Base-by-base conservation (phyloP, 768 basidiomycete genomes). In the Amanita polypyramis region DNA sequence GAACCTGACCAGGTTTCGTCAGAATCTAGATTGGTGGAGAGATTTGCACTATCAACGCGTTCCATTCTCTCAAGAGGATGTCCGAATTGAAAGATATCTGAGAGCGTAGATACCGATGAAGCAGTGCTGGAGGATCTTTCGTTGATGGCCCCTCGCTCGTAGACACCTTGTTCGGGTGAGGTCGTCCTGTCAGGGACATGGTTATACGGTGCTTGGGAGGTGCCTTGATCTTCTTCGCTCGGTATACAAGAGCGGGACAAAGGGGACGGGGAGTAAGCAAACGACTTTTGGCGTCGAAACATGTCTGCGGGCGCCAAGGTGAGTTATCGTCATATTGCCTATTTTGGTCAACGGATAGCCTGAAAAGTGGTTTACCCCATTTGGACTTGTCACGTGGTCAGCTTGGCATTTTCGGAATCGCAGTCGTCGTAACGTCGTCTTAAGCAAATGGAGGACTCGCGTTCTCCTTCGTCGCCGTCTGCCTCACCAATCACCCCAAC, bases 31-130 rank as follows among this genome's bases (percentile, higher is more conserved):
- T n/a, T n/a, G n/a, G n/a, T 17, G 25, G 25, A 8, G 10, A 20
- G 17, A 49, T 60, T 58, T 34, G 55, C 56, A 44, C 58, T 62
- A 29, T 54, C 59, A 9, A 55, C 38, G 20, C 65, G 60, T 8
- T 59, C 57, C 58, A 70, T 64, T 30, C 68, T 63, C 42, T 65
- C 56, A 10, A 69, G 52, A 9, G 65, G 64, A 47, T 65, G 58
- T 19, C 66, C 66, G 53, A 67, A 29, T 27, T 58, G 63, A 4
- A 7, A 27, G 25, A 33, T 36, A 34, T 67, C 61, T 17, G 66
- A 65, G 14, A 66, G 57, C 8, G 67, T 67, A 0, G 61, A 56
- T 38, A 67, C 62, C 29, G 63, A 65, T 7, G 55, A 56, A 20
- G 47, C 54, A 42, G 51, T 56, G 6, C 52, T 47, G 15, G 59